These are phyloP conservation scores for Emmonsia crescens DNA, from an alignment of 2,329 filamentous ascomycete species.

Conservation along the genomic window DNA sequence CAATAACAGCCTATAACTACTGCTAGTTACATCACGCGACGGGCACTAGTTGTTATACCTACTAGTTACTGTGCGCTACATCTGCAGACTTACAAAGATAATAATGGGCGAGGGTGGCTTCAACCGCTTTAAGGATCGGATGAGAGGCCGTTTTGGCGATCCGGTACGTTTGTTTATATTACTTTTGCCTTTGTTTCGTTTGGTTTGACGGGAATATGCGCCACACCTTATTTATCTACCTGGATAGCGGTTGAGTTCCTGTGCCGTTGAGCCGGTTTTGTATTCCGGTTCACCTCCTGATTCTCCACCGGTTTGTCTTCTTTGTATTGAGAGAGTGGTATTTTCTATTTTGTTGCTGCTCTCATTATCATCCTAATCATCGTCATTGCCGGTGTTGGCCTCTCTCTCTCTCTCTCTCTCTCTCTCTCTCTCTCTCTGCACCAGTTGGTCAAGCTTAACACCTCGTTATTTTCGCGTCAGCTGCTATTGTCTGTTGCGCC, in stretches of 20 bases:
- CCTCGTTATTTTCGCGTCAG: not conserved
- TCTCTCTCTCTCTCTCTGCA: not conserved
- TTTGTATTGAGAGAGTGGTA: no score
- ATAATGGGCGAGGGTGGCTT: constrained; percentile 20
- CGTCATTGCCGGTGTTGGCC: not conserved
- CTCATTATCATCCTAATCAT: not conserved
- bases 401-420: not conserved
- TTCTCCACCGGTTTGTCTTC: not conserved
- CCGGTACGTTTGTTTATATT: constrained; percentile 20
- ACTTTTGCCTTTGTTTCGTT: not conserved
- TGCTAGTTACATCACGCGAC: not conserved
- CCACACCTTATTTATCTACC: not conserved
- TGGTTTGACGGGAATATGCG: not conserved
- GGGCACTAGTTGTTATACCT: not conserved
- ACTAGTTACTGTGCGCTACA: not conserved
- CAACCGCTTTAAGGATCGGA: constrained; percentile 25
- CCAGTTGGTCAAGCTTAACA: not conserved
- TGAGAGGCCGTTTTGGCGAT: constrained; percentile 28
- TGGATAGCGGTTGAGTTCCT: no score
- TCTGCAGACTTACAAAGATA: not conserved
- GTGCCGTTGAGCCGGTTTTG: not conserved
- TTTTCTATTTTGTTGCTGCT: not conserved
- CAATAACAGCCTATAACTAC: not conserved
- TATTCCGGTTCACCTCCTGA: not conserved
- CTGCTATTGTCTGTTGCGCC: not conserved